Evolutionary conservation across 2,329 filamentous ascomycete genomes (phyloP).

Genomic region (Calonectria hawksworthii): DNA sequence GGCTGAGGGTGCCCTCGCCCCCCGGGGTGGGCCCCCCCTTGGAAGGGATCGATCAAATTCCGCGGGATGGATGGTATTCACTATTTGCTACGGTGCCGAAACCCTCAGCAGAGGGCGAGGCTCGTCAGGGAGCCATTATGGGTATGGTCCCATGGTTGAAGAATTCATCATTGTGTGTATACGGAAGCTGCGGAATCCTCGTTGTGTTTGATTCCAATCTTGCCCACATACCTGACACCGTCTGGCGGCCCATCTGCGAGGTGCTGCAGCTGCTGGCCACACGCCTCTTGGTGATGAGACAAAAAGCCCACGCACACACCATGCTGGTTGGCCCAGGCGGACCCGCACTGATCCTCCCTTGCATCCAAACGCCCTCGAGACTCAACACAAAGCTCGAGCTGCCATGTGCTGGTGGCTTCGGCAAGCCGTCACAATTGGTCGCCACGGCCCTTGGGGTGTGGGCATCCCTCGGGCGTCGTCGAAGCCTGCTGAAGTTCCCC

Average conservation of each 20-base stretch:
- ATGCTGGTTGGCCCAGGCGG: constrained; percentile 21
- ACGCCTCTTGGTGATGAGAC: constrained; percentile 47
- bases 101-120: constrained; percentile 25
- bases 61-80: constrained; percentile 34
- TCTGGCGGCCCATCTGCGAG: constrained; percentile 39
- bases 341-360: constrained; percentile 53
- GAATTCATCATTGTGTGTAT: constrained; percentile 46
- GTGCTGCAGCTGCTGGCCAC: constrained; percentile 29
- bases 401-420: constrained; percentile 53
- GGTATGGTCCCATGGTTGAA: constrained; percentile 42
- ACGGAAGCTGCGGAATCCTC: constrained; percentile 41
- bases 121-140: constrained; percentile 29
- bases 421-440: constrained; percentile 47
- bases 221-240: constrained; percentile 54
- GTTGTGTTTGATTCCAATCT: constrained; percentile 58
- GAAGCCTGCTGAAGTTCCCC: constrained; percentile 46
- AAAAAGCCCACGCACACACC: constrained; percentile 29
- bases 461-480: constrained; percentile 43
- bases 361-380: constrained; percentile 53
- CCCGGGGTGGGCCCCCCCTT: constrained; percentile 40
- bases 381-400: constrained; percentile 51
- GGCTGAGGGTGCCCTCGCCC: constrained; percentile 42
- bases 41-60: constrained; percentile 41
- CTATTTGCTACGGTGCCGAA: constrained; percentile 34
- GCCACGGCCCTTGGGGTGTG: constrained; percentile 40